phyloP scores from a whole-genome alignment of 1,284 basidiomycete species.

The Gomphus bonarii region DNA sequence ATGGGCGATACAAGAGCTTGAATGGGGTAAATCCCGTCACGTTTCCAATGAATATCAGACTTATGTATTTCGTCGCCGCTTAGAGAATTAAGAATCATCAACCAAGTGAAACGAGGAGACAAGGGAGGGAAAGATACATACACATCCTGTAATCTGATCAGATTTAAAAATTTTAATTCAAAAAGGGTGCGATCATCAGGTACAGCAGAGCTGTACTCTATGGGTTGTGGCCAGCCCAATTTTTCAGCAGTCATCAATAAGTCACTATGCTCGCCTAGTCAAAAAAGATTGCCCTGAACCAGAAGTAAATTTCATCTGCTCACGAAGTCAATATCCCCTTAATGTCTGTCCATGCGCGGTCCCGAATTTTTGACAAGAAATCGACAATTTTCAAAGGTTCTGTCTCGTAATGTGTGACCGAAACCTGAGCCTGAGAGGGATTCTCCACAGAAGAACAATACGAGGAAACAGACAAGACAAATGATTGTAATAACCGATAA shows the following conservation, averaged over 20 bases:
- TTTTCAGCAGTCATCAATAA: conserved; percentile 58
- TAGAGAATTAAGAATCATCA: not conserved
- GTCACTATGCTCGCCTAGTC: conserved; percentile 29
- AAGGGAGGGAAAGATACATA: conserved; percentile 27
- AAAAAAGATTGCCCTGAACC: conserved; percentile 5
- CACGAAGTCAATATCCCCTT: conserved; percentile 56
- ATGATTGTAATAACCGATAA: conserved; percentile 52
- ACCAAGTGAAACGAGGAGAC: conserved; percentile 9
- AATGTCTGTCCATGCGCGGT: conserved; percentile 68
- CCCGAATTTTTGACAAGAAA: conserved; percentile 49
- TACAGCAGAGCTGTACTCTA: conserved; percentile 48
- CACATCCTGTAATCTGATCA: conserved; percentile 72
- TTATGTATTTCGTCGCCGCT: conserved; percentile 42
- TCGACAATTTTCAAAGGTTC: conserved; percentile 38
- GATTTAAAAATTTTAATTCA: conserved; percentile 61
- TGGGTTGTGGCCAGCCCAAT: conserved; percentile 71
- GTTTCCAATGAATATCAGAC: conserved; percentile 19
- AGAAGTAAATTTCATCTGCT: conserved; percentile 19
- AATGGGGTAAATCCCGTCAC: conserved; percentile 64
- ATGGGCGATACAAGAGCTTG: conserved; percentile 82
- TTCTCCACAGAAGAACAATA: conserved; percentile 37
- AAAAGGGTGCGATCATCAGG: conserved; percentile 50
- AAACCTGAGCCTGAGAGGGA: conserved; percentile 20
- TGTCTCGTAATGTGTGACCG: conserved; percentile 20
- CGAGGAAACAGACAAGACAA: conserved; percentile 39